Percentiles rank a stretch among this genome's conserved stretches.
Conservation (phyloP, 2,329 filamentous ascomycete genomes). For the Cladophialophora psammophila region DNA sequence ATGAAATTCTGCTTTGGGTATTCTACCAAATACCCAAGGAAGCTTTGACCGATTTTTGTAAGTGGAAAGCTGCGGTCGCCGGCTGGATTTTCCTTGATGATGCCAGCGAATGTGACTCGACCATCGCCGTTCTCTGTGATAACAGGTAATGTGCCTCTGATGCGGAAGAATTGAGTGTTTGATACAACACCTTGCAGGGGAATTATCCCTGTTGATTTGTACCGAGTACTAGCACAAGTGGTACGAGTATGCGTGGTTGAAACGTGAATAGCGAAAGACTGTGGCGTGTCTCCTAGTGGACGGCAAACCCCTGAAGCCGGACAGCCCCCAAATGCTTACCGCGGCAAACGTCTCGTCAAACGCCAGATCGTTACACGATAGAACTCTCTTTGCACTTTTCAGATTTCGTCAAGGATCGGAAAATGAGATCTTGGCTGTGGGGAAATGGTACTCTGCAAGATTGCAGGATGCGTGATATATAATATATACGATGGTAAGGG, state of each 20-base stretch:
- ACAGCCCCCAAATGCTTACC: neutral
- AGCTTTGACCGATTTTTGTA: no score
- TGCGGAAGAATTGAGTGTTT: no score
- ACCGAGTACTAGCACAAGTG: neutral
- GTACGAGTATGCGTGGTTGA: neutral
- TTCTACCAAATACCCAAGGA: no score
- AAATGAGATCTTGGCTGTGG: neutral
- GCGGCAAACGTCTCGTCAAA: neutral
- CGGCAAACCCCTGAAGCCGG: neutral
- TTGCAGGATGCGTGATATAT: neutral
- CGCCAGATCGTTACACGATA: conserved; percentile 7
- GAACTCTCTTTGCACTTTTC: neutral
- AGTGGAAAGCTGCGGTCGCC: no score
- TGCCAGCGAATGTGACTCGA: no score
- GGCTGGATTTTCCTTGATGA: no score
- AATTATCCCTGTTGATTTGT: no score
- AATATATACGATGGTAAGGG: neutral
- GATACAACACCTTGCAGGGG: no score
- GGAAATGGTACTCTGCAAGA: neutral
- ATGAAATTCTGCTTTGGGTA: no score
- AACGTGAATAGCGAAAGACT: neutral
- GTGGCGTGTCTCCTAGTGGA: neutral
- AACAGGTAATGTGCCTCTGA: no score
- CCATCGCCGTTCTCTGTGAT: no score
- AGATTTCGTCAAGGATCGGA: neutral